phyloP scores from a whole-genome alignment of 441 rosid species.

The Croton laevigatus region DNA sequence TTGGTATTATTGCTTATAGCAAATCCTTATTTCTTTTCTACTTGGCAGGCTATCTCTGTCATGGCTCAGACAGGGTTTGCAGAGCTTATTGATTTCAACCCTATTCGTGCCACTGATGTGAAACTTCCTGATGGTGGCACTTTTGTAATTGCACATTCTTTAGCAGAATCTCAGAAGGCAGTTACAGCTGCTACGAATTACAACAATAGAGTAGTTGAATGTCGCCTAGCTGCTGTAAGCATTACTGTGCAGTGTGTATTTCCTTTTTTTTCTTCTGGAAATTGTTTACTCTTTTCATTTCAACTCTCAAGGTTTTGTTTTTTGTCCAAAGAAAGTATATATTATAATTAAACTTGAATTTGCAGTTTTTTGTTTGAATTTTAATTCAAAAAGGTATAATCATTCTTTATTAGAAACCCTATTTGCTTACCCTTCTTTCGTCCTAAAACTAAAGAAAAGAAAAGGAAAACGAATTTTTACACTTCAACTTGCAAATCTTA shows the following conservation, averaged over 20 bases:
- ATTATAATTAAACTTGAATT: not conserved
- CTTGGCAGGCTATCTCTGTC: constrained; percentile 81
- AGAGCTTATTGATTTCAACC: constrained; percentile 98
- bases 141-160: constrained; percentile 88
- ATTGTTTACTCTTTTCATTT: not conserved
- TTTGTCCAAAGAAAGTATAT: not conserved
- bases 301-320: too few relatives aligned
- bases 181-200: constrained; percentile 96
- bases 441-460: not conserved
- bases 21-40: constrained; percentile 9
- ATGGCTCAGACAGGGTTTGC: constrained; percentile 98
- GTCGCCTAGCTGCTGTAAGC: constrained; percentile 87
- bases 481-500: not conserved
- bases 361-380: not conserved
- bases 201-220: constrained; percentile 95
- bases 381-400: not conserved
- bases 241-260: constrained; percentile 9
- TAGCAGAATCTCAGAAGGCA: constrained; percentile 97
- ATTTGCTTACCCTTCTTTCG: too few relatives aligned
- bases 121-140: constrained; percentile 92
- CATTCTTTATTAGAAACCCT: too few relatives aligned
- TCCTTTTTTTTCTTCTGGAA: not conserved
- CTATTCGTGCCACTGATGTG: constrained; percentile 90
- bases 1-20: not conserved
- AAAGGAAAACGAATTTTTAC: not conserved